Evolutionary conservation across 2,329 filamentous ascomycete genomes (phyloP).

Genomic region (Fusarium palustre): DNA sequence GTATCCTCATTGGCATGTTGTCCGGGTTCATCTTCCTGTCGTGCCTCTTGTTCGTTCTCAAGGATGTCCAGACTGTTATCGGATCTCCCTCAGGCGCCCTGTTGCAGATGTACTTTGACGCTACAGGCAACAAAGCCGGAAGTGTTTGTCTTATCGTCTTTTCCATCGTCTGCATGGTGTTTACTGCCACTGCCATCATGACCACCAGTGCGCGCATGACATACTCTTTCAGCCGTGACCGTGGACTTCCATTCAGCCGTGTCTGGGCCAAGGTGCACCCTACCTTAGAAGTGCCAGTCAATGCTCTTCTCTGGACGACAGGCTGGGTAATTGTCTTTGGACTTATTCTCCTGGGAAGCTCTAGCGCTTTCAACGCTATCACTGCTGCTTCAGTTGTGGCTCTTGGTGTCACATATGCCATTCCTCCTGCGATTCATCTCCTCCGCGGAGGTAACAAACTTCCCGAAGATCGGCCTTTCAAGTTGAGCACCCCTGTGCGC

Average conservation of each 20-base stretch:
- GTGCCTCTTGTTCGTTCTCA: constrained; percentile 72
- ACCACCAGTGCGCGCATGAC: constrained; percentile 75
- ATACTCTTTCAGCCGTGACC: constrained; percentile 73
- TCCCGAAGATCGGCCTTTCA: constrained; percentile 61
- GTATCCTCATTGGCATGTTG: constrained; percentile 71
- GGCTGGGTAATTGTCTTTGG: constrained; percentile 75
- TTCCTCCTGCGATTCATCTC: constrained; percentile 77
- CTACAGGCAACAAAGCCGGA: constrained; percentile 71
- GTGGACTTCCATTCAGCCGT: constrained; percentile 73
- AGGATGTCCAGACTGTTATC: constrained; percentile 69
- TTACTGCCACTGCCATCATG: constrained; percentile 73
- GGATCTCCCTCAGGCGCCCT: constrained; percentile 67
- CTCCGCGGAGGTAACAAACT: constrained; percentile 74
- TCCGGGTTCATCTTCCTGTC: constrained; percentile 72
- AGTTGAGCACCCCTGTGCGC: constrained; percentile 51
- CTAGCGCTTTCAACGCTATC: constrained; percentile 77
- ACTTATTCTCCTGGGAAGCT: constrained; percentile 75
- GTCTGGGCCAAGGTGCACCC: constrained; percentile 72
- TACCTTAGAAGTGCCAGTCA: constrained; percentile 72
- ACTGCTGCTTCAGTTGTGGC: constrained; percentile 79
- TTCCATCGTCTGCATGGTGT: constrained; percentile 72
- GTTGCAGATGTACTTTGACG: constrained; percentile 72
- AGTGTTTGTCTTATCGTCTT: constrained; percentile 75
- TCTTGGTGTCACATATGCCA: constrained; percentile 77
- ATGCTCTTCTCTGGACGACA: constrained; percentile 72